A percentile compares a stretch with the other conserved stretches of the same genome.
These are phyloP conservation scores for Scheffersomyces titani DNA, from an alignment of 1,139 yeast species.

Conservation along the genomic window DNA sequence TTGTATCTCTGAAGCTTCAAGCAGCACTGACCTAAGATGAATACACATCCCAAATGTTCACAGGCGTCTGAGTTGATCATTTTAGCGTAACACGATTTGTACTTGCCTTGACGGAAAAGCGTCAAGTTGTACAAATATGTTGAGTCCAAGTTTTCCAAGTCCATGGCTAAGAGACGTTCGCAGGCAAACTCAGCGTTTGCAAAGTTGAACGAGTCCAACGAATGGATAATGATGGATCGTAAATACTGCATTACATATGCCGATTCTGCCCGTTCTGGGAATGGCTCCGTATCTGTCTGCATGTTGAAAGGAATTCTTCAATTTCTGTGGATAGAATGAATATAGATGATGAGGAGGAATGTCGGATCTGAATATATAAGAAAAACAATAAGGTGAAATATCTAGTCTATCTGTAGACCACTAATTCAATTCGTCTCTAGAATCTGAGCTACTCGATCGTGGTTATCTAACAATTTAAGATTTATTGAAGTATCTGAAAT, in stretches of 20 bases:
- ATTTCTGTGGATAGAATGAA: not conserved
- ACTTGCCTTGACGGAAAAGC: constrained; percentile 54
- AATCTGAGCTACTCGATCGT: not conserved
- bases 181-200: constrained; percentile 79
- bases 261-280: constrained; percentile 13
- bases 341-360: not conserved
- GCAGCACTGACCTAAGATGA: constrained; percentile 67
- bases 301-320: not conserved
- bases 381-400: not conserved
- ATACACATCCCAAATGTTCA: constrained; percentile 70
- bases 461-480: not conserved
- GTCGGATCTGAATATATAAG: not conserved
- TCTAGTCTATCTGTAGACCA: not conserved
- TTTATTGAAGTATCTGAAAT: not conserved
- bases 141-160: constrained; percentile 52
- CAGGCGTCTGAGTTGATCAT: constrained; percentile 35
- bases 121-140: constrained; percentile 66
- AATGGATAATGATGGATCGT: constrained; percentile 61
- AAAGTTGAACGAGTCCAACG: constrained; percentile 69
- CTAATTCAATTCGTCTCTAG: not conserved
- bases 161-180: constrained; percentile 67
- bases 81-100: constrained; percentile 59
- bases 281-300: not conserved
- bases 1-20: constrained; percentile 53
- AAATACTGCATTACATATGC: constrained; percentile 41